phyloP scores from a whole-genome alignment of 345 rosid species.

The Lepidium sativum region DNA sequence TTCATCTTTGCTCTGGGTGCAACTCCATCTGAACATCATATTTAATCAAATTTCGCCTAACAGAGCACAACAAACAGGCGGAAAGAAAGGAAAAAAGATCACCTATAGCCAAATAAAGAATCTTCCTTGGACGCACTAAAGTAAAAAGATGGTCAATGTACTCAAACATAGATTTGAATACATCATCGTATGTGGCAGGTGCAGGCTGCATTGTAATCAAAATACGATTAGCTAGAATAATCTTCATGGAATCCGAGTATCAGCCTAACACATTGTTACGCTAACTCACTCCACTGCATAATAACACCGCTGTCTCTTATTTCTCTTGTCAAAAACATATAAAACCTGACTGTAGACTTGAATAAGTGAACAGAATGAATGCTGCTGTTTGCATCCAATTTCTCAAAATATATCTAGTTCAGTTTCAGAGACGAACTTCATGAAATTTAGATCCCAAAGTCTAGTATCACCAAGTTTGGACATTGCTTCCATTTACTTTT shows the following conservation, averaged over 20 bases:
- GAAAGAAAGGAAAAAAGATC: conserved; percentile 19
- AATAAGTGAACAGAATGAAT: neutral
- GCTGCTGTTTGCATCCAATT: neutral
- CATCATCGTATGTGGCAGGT: conserved; percentile 88
- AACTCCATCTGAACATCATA: conserved; percentile 68
- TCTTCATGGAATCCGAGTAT: neutral
- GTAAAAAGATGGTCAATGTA: conserved; percentile 87
- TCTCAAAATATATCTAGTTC: neutral
- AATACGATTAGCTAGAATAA: neutral
- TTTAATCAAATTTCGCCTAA: neutral
- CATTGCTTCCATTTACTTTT: neutral
- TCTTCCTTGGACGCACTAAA: conserved; percentile 94
- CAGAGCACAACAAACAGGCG: neutral
- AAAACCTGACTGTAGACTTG: neutral
- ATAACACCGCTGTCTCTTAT: neutral
- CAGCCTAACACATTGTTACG: neutral
- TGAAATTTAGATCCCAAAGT: neutral
- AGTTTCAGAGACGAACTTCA: neutral
- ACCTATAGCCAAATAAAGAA: conserved; percentile 95
- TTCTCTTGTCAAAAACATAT: neutral
- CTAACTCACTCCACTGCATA: neutral
- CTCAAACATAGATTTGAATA: conserved; percentile 72
- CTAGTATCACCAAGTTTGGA: neutral
- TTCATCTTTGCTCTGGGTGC: conserved; percentile 99
- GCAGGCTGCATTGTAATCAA: conserved; percentile 52